Conservation (phyloP, 2,329 filamentous ascomycete genomes). For the Paecilomyces formosus region DNA sequence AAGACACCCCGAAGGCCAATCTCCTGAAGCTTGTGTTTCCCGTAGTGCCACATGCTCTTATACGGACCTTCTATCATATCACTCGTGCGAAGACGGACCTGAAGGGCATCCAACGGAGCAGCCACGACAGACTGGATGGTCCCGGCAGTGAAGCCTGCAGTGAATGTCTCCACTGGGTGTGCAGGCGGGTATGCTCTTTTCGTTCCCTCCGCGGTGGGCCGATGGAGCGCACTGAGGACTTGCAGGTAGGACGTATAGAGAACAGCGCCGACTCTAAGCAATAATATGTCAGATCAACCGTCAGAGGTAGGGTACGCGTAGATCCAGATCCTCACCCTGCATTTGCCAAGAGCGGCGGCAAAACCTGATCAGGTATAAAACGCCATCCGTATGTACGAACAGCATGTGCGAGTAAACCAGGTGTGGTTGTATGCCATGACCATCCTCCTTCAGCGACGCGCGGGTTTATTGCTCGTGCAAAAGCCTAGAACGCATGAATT, state of each 20-base stretch:
- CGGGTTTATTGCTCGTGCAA: constrained; percentile 57
- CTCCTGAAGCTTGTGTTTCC: constrained; percentile 47
- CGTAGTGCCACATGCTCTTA: constrained; percentile 58
- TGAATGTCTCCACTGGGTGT: constrained; percentile 45
- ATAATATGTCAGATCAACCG: background rate
- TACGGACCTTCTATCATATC: constrained; percentile 54
- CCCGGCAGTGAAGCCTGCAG: constrained; percentile 54
- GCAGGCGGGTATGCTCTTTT: constrained; percentile 56
- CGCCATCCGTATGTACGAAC: constrained; percentile 55
- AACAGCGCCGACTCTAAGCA: constrained; percentile 49
- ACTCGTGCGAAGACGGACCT: constrained; percentile 52
- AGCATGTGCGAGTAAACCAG: constrained; percentile 54
- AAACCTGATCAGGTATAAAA: constrained; percentile 57
- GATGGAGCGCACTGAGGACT: constrained; percentile 49
- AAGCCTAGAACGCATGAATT: constrained; percentile 38
- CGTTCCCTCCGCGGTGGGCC: constrained; percentile 48
- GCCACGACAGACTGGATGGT: constrained; percentile 54
- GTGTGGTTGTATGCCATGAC: constrained; percentile 56
- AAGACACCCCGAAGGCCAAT: constrained; percentile 57
- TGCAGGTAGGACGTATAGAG: constrained; percentile 59
- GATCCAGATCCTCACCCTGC: constrained; percentile 40
- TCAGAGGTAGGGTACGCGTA: background rate
- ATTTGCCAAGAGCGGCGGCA: constrained; percentile 57
- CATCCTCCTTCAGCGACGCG: constrained; percentile 39
- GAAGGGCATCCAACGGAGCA: constrained; percentile 56